Evolutionary conservation across 768 basidiomycete genomes (phyloP).

Genomic region (Hygrophorus russula): DNA sequence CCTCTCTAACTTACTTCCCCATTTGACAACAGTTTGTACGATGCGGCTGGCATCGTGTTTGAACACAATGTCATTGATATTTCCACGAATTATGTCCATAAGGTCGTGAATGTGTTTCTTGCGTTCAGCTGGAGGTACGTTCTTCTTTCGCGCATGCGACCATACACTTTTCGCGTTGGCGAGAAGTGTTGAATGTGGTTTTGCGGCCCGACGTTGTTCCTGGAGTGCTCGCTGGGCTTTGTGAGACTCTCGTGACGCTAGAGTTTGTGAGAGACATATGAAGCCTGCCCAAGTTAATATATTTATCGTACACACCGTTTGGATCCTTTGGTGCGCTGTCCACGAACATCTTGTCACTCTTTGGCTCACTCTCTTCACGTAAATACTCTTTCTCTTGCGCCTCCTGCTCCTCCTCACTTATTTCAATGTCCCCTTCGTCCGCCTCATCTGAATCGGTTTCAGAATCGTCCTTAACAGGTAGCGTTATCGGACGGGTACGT

Average conservation of each 20-base stretch:
- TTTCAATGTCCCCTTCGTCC: conserved; percentile 18
- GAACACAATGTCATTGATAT: conserved; percentile 75
- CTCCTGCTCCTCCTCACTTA: conserved; percentile 17
- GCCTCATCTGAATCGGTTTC: conserved; percentile 32
- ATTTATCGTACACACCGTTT: conserved; percentile 33
- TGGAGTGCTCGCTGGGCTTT: conserved; percentile 56
- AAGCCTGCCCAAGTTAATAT: conserved; percentile 1
- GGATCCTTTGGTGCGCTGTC: conserved; percentile 39
- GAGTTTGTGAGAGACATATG: conserved; percentile 1
- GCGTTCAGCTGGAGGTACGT: conserved; percentile 57
- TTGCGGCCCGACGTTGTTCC: conserved; percentile 63
- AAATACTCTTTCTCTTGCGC: no score
- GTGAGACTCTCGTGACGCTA: conserved; percentile 60
- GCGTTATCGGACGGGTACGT: conserved; percentile 53
- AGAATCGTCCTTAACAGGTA: conserved; percentile 19
- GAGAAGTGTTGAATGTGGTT: conserved; percentile 65
- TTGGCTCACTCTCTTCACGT: conserved; percentile 18
- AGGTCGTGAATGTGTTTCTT: conserved; percentile 64
- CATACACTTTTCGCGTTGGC: conserved; percentile 66
- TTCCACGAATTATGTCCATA: conserved; percentile 68
- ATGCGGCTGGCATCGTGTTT: conserved; percentile 91
- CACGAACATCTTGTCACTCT: conserved; percentile 19
- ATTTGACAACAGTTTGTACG: conserved; percentile 72
- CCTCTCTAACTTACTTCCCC: conserved; percentile 64
- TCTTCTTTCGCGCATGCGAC: conserved; percentile 65